Evolutionary conservation across 2,329 filamentous ascomycete species (phyloP).

Genomic region (Eurotiales sp.): DNA sequence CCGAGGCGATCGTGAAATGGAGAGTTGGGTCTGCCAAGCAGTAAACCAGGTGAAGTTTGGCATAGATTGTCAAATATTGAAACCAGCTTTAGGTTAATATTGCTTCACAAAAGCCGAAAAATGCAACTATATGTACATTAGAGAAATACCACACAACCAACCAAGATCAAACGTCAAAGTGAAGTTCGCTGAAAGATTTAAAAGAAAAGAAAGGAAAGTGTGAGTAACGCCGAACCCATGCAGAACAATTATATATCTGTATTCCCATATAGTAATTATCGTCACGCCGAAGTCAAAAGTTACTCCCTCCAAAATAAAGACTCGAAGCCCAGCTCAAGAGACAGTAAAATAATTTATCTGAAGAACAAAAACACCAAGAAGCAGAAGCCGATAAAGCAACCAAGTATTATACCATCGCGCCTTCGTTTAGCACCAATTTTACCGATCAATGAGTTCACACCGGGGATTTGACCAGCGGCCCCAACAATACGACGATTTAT

Average conservation of each 20-base stretch:
- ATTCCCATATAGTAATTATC: background rate
- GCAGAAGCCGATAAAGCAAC: constrained; percentile 85
- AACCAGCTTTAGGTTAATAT: background rate
- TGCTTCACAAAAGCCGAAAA: background rate
- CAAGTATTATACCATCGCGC: constrained; percentile 91
- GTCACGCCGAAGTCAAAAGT: background rate
- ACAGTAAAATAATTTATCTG: constrained; percentile 45
- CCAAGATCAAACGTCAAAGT: background rate
- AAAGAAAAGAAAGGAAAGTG: too few species aligned
- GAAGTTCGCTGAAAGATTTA: background rate
- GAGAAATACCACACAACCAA: constrained; percentile 1
- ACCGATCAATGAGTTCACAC: constrained; percentile 85
- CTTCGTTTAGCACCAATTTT: constrained; percentile 94
- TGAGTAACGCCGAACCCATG: constrained; percentile 12
- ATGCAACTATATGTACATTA: constrained; percentile 18
- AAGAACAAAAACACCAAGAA: constrained; percentile 83
- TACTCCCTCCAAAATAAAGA: background rate
- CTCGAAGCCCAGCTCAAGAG: constrained; percentile 15
- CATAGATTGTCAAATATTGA: background rate
- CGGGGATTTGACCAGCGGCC: constrained; percentile 86
- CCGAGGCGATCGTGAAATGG: background rate
- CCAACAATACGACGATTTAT: constrained; percentile 88
- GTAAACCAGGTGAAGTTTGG: too few species aligned
- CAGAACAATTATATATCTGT: constrained; percentile 9
- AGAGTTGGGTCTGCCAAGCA: too few species aligned